Conservation (phyloP, 805 yeast genomes). For the Cyberlindnera meyerae region DNA sequence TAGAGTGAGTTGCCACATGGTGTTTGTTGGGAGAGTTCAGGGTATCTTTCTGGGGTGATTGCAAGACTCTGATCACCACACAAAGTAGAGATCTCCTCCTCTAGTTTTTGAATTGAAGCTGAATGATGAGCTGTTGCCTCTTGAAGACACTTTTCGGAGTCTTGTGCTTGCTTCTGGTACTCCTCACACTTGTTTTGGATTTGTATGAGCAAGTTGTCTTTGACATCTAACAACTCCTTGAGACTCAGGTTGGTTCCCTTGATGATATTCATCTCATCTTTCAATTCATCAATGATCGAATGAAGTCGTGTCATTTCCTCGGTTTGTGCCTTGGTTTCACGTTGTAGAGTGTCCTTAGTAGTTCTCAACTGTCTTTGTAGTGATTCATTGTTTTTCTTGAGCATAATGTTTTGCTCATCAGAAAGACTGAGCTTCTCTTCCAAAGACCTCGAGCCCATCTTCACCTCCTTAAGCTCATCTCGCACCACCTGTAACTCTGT, state of each 20-base stretch:
- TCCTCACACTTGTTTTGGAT: neutral
- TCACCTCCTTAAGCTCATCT: too few relatives aligned
- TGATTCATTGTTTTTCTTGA: too few relatives aligned
- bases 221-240: conserved; percentile 13
- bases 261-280: conserved; percentile 9
- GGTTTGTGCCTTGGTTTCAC: too few relatives aligned
- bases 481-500: too few relatives aligned
- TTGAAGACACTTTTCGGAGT: too few relatives aligned
- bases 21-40: conserved; percentile 22
- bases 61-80: conserved; percentile 24
- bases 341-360: neutral
- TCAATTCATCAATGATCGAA: conserved; percentile 5
- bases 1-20: conserved; percentile 13
- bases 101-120: conserved; percentile 4
- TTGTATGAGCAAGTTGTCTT: conserved; percentile 5
- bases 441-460: too few relatives aligned
- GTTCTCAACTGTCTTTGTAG: too few relatives aligned
- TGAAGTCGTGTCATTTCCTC: conserved; percentile 4
- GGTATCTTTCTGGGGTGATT: conserved; percentile 24
- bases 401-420: too few relatives aligned
- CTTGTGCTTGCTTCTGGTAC: conserved; percentile 1
- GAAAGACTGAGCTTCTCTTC: too few relatives aligned
- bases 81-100: conserved; percentile 3
- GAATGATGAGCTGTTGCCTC: too few relatives aligned
- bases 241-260: conserved; percentile 12